A percentile compares a stretch with the other conserved stretches of the same genome.
Evolutionary conservation across 306 rosid species (phyloP).

Genomic region (Cyclanthera cordifolia): DNA sequence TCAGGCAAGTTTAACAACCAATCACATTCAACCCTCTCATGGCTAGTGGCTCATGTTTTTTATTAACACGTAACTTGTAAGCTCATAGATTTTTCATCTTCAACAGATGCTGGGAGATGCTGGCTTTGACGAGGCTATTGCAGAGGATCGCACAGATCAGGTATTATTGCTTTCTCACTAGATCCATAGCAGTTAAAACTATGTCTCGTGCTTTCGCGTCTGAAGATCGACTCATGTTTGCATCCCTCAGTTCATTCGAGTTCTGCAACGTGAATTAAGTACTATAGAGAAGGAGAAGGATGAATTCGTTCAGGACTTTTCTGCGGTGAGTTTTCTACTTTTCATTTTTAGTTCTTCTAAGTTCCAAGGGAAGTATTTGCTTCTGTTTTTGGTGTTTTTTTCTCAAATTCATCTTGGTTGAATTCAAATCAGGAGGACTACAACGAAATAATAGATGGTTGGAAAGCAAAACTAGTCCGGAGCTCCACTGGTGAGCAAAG

Average conservation of each 20-base stretch:
- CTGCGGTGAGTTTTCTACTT: conserved; percentile 34
- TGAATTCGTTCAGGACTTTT: conserved; percentile 46
- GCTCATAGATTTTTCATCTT: background rate
- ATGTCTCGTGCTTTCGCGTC: background rate
- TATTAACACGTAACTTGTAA: background rate
- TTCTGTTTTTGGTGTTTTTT: background rate
- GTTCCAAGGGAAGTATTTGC: background rate
- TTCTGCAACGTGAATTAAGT: conserved; percentile 45
- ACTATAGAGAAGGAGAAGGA: conserved; percentile 55
- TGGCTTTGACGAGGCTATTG: conserved; percentile 62
- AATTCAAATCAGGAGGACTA: conserved; percentile 25
- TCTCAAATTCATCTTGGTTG: background rate
- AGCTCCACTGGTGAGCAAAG: conserved; percentile 32
- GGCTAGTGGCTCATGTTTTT: background rate
- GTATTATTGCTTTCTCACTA: conserved; percentile 18
- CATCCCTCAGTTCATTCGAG: conserved; percentile 41
- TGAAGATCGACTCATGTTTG: conserved; percentile 5
- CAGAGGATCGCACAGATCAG: conserved; percentile 74
- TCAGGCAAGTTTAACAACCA: conserved; percentile 34
- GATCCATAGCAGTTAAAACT: background rate
- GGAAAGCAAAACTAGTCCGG: conserved; percentile 39
- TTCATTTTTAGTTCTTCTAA: background rate
- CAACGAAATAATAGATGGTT: conserved; percentile 35
- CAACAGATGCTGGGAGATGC: conserved; percentile 68
- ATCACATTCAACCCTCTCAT: background rate